A percentile compares a stretch with the other conserved stretches of the same genome.
These are phyloP conservation scores for Aspergillus affinis DNA, from an alignment of 495 filamentous ascomycete genomes.

Conservation along the genomic window DNA sequence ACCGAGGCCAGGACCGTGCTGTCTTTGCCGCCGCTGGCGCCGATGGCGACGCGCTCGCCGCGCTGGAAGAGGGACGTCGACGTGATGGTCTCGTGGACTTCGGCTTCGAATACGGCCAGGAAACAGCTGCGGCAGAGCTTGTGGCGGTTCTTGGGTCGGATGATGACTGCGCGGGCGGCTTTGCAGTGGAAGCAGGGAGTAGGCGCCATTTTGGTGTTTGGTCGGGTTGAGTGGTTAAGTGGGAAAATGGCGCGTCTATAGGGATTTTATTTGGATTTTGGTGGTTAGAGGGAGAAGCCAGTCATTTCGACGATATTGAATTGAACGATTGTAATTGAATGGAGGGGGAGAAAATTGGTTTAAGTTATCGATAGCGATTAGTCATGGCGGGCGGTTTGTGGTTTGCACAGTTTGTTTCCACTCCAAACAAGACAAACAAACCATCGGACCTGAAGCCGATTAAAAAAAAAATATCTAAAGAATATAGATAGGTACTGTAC, in stretches of 20 bases:
- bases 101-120: conserved; percentile 80
- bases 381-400: conserved; percentile 8
- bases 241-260: not conserved
- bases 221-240: not conserved
- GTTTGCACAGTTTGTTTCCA: conserved; percentile 19
- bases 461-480: no score
- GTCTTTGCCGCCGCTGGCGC: conserved; percentile 96
- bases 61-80: conserved; percentile 72
- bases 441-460: not conserved
- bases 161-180: conserved; percentile 75
- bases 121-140: conserved; percentile 92
- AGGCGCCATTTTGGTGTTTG: conserved; percentile 49
- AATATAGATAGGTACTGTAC: no score
- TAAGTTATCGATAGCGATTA: conserved; percentile 3
- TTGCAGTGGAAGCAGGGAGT: conserved; percentile 73
- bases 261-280: conserved; percentile 6
- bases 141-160: conserved; percentile 88
- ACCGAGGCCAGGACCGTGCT: conserved; percentile 94
- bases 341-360: conserved; percentile 1
- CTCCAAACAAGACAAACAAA: not conserved
- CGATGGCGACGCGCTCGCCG: conserved; percentile 90
- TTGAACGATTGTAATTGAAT: not conserved
- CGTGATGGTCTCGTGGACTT: conserved; percentile 90
- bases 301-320: not conserved
- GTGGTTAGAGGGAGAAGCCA: conserved; percentile 10